These are phyloP conservation scores for Streptanthus diversifolius DNA, from an alignment of 345 rosid species.

Conservation along the genomic window DNA sequence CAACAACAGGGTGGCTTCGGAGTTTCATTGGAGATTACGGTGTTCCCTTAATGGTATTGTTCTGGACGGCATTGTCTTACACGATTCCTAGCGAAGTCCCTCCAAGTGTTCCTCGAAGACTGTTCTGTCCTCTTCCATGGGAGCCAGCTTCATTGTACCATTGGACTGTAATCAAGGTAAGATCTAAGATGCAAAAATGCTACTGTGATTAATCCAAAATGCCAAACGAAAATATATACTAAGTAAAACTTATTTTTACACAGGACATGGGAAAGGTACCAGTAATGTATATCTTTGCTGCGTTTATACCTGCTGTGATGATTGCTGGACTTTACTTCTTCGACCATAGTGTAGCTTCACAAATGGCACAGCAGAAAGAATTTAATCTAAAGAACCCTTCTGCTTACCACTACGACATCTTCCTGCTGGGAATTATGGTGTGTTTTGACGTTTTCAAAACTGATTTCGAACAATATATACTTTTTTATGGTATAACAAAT, in stretches of 20 bases:
- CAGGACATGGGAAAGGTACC: slow-evolving; percentile 90
- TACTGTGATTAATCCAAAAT: neutral
- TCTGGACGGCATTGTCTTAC: slow-evolving; percentile 65
- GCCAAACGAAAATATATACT: neutral
- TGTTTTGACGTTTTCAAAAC: neutral
- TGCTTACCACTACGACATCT: slow-evolving; percentile 77
- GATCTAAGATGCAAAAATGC: neutral
- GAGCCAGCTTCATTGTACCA: slow-evolving; percentile 60
- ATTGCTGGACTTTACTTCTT: slow-evolving; percentile 86
- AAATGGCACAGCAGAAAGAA: slow-evolving; percentile 83
- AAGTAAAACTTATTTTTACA: neutral
- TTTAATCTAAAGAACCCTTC: slow-evolving; percentile 76
- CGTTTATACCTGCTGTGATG: slow-evolving; percentile 78
- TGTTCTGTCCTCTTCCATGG: slow-evolving; percentile 79
- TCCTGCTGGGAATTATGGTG: slow-evolving; percentile 70
- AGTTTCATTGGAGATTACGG: slow-evolving; percentile 76
- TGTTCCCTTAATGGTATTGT: slow-evolving; percentile 69
- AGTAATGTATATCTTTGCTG: slow-evolving; percentile 58
- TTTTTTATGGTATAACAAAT: neutral
- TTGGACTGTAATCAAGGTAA: slow-evolving; percentile 82
- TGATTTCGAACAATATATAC: neutral
- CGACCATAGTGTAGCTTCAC: slow-evolving; percentile 87
- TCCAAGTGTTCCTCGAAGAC: slow-evolving; percentile 64
- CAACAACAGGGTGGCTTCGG: slow-evolving; percentile 57
- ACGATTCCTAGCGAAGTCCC: slow-evolving; percentile 43